Conservation (phyloP, 1,139 yeast species). For the Candida buenavistaensis region DNA sequence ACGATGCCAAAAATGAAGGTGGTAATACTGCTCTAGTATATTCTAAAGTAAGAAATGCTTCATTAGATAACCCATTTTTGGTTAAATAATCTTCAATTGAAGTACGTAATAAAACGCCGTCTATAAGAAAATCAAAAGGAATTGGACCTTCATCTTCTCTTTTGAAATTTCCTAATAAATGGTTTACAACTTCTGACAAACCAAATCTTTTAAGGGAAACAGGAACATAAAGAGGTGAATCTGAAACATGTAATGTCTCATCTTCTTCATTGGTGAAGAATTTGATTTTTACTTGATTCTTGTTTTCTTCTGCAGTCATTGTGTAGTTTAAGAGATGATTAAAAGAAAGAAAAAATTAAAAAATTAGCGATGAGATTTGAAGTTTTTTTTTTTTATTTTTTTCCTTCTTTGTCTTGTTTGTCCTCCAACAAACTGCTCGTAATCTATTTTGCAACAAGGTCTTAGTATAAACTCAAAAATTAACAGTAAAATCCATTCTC, state of each 20-base stretch:
- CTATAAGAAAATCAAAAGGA: slow-evolving; percentile 91
- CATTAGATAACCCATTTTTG: slow-evolving; percentile 77
- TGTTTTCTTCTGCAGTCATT: slow-evolving; percentile 22
- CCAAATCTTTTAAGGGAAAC: slow-evolving; percentile 85
- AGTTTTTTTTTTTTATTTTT: not conserved
- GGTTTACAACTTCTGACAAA: slow-evolving; percentile 91
- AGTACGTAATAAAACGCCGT: slow-evolving; percentile 75
- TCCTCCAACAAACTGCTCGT: not conserved
- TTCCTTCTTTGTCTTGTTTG: too few relatives aligned
- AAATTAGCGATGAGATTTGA: not conserved
- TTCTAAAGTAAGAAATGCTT: slow-evolving; percentile 76
- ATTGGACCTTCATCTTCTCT: slow-evolving; percentile 49
- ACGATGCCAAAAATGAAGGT: slow-evolving; percentile 86
- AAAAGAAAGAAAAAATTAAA: not conserved
- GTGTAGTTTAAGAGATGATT: not conserved
- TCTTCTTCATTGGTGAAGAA: slow-evolving; percentile 88
- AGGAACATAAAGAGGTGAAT: slow-evolving; percentile 85
- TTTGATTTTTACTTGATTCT: slow-evolving; percentile 64
- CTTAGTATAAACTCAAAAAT: slow-evolving; percentile 9
- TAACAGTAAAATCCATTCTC: slow-evolving; percentile 13
- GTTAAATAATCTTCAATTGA: slow-evolving; percentile 79
- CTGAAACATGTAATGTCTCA: slow-evolving; percentile 69
- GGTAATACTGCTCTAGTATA: slow-evolving; percentile 93
- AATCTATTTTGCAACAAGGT: not conserved
- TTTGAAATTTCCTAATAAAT: slow-evolving; percentile 49